Evolutionary conservation across 2,329 filamentous ascomycete genomes (phyloP), one percentile per base, ranked within the genome.

Genomic region (Rhytidhysteron rufulum): DNA sequence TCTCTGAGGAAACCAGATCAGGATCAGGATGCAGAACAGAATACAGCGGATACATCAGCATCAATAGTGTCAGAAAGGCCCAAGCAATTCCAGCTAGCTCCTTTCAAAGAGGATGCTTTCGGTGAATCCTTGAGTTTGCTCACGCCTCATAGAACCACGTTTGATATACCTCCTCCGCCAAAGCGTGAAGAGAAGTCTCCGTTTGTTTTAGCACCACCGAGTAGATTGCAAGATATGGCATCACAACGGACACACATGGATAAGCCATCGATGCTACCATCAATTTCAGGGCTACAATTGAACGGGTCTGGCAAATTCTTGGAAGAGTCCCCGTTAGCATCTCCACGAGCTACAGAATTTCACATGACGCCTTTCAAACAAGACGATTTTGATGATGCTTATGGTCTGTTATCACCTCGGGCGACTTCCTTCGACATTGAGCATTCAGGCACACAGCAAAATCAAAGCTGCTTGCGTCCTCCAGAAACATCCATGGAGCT

Each of bases 401-500:
- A 63, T 42, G 65, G 63, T 2, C 44, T 66, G 30, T 55, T 65
- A 57, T 67, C 63, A 9, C 63, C 63, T 16, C 18, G 30, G 27
- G 18, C 17, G 13, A 27, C 27, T 21, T 13, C 7, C 9, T 39
- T 39, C 20, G 27, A 32, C 16, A 11, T 39, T 25, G n/a, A 13
- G 5, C 17, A 24, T 16, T 4, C 22, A 4, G 24, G 21, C 9
- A 3, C 13, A 3, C 33, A 35, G 20, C 18, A 32, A 15, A 8
- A 8, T 32, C 30, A 16, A 7, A 15, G 24, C 7, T 27, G 8
- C 7, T 27, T 27, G 24, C 24, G 13, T 13, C 7, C 7, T 9
- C n/a, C 20, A 5, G n/a, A 37, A 5, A 15, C 5, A 9, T 13
- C 22, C 8, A 5, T 51, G 13, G 54, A 53, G 15, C 11, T 58